These are phyloP conservation scores for Helotiales sp. DNA, from an alignment of 2,329 filamentous ascomycete genomes.

Conservation along the genomic window DNA sequence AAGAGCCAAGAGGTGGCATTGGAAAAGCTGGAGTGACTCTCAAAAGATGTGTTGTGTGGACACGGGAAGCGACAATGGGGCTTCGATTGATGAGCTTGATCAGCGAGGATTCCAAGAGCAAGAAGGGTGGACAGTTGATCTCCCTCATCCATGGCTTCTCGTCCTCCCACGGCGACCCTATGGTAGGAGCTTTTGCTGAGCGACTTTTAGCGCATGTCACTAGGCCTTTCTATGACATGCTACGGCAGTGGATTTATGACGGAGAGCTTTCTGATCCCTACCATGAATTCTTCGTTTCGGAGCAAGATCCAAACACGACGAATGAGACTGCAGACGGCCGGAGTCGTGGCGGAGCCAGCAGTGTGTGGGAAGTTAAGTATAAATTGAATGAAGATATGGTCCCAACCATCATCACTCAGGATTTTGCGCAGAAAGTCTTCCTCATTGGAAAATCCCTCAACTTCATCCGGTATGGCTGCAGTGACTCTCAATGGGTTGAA, in stretches of 20 bases:
- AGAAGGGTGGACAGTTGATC: constrained; percentile 88
- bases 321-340: constrained; percentile 46
- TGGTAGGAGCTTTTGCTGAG: constrained; percentile 91
- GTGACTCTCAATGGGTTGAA: constrained; percentile 93
- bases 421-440: constrained; percentile 96
- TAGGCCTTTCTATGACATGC: constrained; percentile 92
- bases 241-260: constrained; percentile 97
- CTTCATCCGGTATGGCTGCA: constrained; percentile 95
- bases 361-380: constrained; percentile 98
- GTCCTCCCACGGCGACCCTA: constrained; percentile 90
- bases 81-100: constrained; percentile 91
- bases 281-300: constrained; percentile 90
- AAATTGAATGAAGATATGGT: constrained; percentile 82
- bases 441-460: constrained; percentile 97
- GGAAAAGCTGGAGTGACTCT: constrained; percentile 89
- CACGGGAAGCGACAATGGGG: constrained; percentile 93
- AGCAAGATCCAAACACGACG: constrained; percentile 62
- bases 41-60: constrained; percentile 96
- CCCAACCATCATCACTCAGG: constrained; percentile 86
- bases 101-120: constrained; percentile 82
- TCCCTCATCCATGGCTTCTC: constrained; percentile 92
- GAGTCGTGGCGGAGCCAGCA: constrained; percentile 68
- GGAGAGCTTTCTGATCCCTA: constrained; percentile 97
- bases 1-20: constrained; percentile 66
- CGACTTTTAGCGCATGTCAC: constrained; percentile 84